A percentile compares a stretch with the other conserved stretches of the same genome.
phyloP scores from a whole-genome alignment of 257 asterid species.

The Solanum chiquidenum region DNA sequence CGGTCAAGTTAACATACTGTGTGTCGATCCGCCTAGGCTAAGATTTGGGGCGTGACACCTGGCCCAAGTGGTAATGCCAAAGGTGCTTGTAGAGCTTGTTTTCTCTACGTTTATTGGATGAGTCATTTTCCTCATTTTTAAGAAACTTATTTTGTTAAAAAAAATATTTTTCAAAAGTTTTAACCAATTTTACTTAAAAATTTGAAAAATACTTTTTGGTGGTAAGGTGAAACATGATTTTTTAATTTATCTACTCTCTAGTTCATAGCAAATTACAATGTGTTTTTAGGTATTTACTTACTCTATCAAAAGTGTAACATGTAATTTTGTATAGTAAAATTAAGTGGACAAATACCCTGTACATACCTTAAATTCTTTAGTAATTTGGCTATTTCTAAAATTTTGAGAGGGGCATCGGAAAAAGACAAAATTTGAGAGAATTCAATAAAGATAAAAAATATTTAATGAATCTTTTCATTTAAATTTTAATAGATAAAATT shows the following conservation, averaged over 20 bases:
- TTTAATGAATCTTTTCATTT: too few species aligned
- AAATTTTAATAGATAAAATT: too few species aligned
- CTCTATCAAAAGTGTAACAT: background rate
- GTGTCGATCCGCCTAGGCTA: background rate
- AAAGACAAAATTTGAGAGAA: too few species aligned
- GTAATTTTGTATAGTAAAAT: background rate
- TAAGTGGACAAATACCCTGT: too few species aligned
- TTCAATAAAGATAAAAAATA: background rate
- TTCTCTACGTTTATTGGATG: too few species aligned
- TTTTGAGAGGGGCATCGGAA: background rate
- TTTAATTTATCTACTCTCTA: background rate
- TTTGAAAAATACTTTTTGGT: too few species aligned
- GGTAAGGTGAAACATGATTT: background rate
- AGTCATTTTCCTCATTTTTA: too few species aligned
- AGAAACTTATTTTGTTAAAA: too few species aligned
- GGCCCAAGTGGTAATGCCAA: background rate
- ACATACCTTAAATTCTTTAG: background rate
- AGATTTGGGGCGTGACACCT: background rate
- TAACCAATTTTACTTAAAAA: fast-evolving
- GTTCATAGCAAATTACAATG: background rate
- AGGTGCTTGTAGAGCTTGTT: too few species aligned
- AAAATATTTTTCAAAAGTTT: too few species aligned
- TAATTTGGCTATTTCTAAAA: background rate
- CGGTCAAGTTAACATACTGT: too few species aligned
- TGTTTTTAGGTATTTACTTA: background rate